Conservation (phyloP, 73 alveolate genomes). For the Stentor roeselii region DNA sequence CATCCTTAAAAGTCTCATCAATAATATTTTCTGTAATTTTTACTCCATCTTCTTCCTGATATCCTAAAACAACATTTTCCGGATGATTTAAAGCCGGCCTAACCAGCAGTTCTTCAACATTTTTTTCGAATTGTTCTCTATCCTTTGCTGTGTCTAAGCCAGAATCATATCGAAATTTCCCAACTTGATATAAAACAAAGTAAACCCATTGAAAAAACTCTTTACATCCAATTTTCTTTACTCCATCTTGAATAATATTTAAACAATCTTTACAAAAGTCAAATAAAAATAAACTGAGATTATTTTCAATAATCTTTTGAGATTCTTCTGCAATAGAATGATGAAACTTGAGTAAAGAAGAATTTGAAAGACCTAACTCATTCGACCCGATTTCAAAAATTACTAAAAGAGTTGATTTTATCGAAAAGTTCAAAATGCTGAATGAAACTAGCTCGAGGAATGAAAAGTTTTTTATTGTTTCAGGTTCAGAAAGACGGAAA, state of each 20-base stretch:
- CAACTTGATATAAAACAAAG: not conserved
- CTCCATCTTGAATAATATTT: not conserved
- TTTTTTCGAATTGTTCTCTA: not conserved
- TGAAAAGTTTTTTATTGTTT: too few species aligned
- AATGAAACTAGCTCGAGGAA: too few species aligned
- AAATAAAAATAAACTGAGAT: too few species aligned
- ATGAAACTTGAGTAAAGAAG: too few species aligned
- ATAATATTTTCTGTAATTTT: too few species aligned
- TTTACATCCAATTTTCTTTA: not conserved
- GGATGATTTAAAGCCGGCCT: not conserved
- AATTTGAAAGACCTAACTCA: not conserved
- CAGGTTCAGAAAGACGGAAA: too few species aligned
- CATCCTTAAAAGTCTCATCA: not conserved
- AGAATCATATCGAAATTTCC: not conserved
- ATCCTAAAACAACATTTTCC: not conserved
- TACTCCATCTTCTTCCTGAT: not conserved
- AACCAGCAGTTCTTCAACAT: not conserved
- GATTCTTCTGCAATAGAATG: too few species aligned
- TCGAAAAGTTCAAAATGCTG: not conserved
- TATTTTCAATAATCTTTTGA: too few species aligned
- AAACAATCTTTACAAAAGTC: not conserved
- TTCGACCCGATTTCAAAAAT: not conserved
- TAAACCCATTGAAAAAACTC: not conserved
- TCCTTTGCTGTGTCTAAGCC: not conserved
- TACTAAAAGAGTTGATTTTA: not conserved